phyloP scores from a whole-genome alignment of 2,329 filamentous ascomycete species.

The Lasiodiplodia theobromae region DNA sequence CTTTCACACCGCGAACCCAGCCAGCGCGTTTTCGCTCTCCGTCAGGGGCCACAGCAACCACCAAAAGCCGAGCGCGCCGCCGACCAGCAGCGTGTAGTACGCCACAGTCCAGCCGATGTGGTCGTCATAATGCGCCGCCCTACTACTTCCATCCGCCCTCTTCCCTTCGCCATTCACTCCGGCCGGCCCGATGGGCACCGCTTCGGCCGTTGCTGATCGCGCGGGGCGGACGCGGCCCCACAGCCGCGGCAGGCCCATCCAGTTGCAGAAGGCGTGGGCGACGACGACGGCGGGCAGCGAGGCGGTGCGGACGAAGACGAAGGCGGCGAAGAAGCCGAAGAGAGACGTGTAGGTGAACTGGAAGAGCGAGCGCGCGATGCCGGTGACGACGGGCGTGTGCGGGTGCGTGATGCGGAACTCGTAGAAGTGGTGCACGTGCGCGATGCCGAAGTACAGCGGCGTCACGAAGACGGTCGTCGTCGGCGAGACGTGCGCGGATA shows the following conservation, averaged over 20 bases:
- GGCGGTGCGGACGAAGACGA: slow-evolving; percentile 84
- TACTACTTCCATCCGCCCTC: slow-evolving; percentile 31
- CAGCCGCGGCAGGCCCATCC: slow-evolving; percentile 84
- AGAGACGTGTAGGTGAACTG: slow-evolving; percentile 91
- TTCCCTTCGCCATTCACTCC: slow-evolving; percentile 36
- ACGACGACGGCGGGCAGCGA: slow-evolving; percentile 77
- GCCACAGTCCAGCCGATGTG: slow-evolving; percentile 71
- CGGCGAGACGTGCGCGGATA: slow-evolving; percentile 65
- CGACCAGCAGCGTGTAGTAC: slow-evolving; percentile 80
- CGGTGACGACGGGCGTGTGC: slow-evolving; percentile 66
- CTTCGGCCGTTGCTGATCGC: slow-evolving; percentile 48
- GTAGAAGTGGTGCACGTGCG: slow-evolving; percentile 95
- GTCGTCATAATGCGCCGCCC: slow-evolving; percentile 35
- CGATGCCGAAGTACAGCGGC: slow-evolving; percentile 89
- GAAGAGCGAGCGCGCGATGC: slow-evolving; percentile 75
- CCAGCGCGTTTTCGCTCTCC: slow-evolving; percentile 63
- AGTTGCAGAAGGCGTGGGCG: slow-evolving; percentile 91
- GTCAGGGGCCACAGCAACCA: slow-evolving; percentile 75
- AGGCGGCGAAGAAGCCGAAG: slow-evolving; percentile 93
- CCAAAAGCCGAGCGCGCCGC: slow-evolving; percentile 76
- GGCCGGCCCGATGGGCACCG: slow-evolving; percentile 47
- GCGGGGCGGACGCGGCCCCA: slow-evolving; percentile 73
- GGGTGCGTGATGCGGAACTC: slow-evolving; percentile 87
- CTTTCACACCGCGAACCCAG: slow-evolving; percentile 14
- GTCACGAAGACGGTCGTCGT: slow-evolving; percentile 76